These are phyloP conservation scores for Hippophae tibetana DNA, from an alignment of 306 rosid species.

Conservation along the genomic window DNA sequence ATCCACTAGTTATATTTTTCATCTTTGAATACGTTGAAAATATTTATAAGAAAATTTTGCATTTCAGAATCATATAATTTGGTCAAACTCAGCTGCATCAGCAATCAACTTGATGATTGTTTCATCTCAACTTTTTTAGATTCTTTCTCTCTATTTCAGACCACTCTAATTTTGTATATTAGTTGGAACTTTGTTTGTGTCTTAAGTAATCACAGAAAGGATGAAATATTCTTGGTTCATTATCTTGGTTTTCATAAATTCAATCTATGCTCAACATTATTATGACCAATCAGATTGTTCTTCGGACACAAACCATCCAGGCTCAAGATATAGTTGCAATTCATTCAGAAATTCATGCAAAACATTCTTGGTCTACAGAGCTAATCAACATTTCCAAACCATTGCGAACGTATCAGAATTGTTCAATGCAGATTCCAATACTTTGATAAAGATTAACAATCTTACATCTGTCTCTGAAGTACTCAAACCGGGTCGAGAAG, in stretches of 20 bases:
- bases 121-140: too few species aligned
- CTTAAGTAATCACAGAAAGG: background rate
- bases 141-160: too few species aligned
- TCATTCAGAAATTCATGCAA: constrained; percentile 33
- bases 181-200: too few species aligned
- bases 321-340: constrained; percentile 48
- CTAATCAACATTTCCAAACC: constrained; percentile 30
- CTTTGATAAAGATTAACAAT: constrained; percentile 29
- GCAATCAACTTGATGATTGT: too few species aligned
- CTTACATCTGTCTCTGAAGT: constrained; percentile 23
- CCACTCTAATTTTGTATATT: too few species aligned
- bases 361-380: constrained; percentile 51
- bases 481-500: constrained; percentile 42
- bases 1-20: too few species aligned
- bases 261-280: constrained; percentile 29
- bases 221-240: constrained; percentile 34
- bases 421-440: constrained; percentile 18
- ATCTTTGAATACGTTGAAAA: too few species aligned
- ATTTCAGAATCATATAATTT: too few species aligned
- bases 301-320: constrained; percentile 14
- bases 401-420: constrained; percentile 31
- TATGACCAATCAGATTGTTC: constrained; percentile 34
- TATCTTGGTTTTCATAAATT: constrained; percentile 24
- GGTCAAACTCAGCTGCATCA: too few species aligned
- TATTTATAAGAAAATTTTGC: too few species aligned